Base-by-base conservation (phyloP, 345 rosid genomes). In the Linum lewisii region DNA sequence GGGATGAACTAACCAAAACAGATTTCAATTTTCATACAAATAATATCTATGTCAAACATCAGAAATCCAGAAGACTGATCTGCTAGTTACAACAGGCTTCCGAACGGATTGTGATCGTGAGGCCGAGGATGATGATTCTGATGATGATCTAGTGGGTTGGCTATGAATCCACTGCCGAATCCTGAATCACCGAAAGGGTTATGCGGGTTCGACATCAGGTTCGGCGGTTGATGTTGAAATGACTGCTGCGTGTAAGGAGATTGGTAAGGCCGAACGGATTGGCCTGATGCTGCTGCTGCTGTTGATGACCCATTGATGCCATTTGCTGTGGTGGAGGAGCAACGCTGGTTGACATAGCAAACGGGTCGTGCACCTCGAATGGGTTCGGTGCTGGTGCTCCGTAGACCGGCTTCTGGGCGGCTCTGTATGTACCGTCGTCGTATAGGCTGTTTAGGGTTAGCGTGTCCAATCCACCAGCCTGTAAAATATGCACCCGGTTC, bases 391-490 rank as follows among this genome's bases (percentile, higher is more conserved):
- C 95, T 36, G 93, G 83, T 32, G 71, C 71, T 44, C 96, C 99
- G 37, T 90, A 90, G 20, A 75, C 80, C 22, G 95, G 89, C 60
- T 75, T 96, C 68, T 78, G 99, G 11, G 92, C 61, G 23, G 96
- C 93, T 78, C 86, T 82, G 74, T 87, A 86, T 50, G 90, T 90
- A 42, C 72, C 96, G 47, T 84, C 90, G 21, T 94, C 93, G 26
- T 87, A 90, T 62, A 90, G 75, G 65, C 97, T 94, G 80, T 78
- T 80, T 50, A 94, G 77, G 9, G 84, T 90, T 63, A 90, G 88
- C 0, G 96, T 70, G 74, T 94, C 99, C 78, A 94, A 66, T 58
- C 99, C 99, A 71, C 97, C 99, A 47, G 81, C 99, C 99, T 94
- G 66, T 29, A 37, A 42, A 42, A 42, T 4, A 34, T 34, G 7